Evolutionary conservation across 228 moss, liverwort and hornwort species (phyloP).

Genomic region (Sphagnum fallax): DNA sequence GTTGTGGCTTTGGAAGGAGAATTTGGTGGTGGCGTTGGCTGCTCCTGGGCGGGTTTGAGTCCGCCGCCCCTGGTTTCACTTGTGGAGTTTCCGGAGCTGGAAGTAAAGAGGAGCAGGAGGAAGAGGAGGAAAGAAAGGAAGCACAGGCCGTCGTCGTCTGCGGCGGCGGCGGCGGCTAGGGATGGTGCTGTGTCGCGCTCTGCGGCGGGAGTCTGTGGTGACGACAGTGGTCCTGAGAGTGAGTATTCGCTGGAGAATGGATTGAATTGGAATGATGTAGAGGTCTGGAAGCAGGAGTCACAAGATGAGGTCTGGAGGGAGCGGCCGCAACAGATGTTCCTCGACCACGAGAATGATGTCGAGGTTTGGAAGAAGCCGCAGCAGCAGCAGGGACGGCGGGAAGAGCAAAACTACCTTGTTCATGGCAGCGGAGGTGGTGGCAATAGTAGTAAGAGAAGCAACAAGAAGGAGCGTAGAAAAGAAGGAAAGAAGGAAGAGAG

Average conservation of each 20-base stretch:
- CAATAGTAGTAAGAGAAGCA: no score
- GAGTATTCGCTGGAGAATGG: conserved; percentile 42
- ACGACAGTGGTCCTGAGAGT: conserved; percentile 29
- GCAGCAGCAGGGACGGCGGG: conserved; percentile 28
- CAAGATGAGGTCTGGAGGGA: no score
- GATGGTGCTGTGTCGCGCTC: no score
- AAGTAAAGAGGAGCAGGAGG: conserved; percentile 25
- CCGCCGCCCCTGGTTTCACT: neutral
- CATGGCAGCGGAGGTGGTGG: neutral
- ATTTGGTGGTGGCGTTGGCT: neutral
- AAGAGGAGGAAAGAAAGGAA: conserved; percentile 21
- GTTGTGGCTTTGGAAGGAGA: neutral
- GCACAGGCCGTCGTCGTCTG: conserved; percentile 6
- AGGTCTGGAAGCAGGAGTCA: conserved; percentile 33
- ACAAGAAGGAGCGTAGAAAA: conserved; percentile 21
- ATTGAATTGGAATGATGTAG: conserved; percentile 39
- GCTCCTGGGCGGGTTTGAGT: neutral
- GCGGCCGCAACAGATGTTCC: neutral
- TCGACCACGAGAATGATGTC: neutral
- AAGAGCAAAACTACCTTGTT: neutral
- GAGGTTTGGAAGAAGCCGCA: neutral
- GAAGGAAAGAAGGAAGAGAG: conserved; percentile 26
- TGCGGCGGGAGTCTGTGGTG: conserved; percentile 12
- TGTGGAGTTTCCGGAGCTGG: conserved; percentile 28
- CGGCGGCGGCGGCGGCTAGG: neutral